Conservation (phyloP, 2,329 filamentous ascomycete genomes). For the Aphanoascus verrucosus region DNA sequence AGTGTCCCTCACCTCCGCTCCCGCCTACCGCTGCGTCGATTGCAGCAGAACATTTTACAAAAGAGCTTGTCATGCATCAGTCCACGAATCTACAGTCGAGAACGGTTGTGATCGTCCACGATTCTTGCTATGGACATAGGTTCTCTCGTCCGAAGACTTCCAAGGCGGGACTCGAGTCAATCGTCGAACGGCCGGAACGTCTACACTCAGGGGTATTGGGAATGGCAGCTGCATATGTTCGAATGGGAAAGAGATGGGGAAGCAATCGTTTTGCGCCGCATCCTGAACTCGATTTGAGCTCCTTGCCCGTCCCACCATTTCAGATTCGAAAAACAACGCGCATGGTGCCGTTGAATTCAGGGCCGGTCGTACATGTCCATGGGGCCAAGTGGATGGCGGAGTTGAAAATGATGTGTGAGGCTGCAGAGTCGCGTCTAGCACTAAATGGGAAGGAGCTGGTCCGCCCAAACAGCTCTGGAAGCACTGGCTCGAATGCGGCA, state of each 20-base stretch:
- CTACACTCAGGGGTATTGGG: slow-evolving; percentile 76
- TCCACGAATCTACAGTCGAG: slow-evolving; percentile 38
- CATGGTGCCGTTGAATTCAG: slow-evolving; percentile 58
- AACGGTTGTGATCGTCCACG: slow-evolving; percentile 77
- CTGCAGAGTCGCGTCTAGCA: slow-evolving; percentile 67
- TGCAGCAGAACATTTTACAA: slow-evolving; percentile 57
- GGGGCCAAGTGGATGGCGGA: slow-evolving; percentile 90
- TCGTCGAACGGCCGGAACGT: slow-evolving; percentile 88
- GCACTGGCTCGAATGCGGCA: slow-evolving; percentile 33
- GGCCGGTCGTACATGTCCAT: slow-evolving; percentile 80
- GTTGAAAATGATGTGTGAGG: slow-evolving; percentile 70
- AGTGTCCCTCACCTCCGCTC: slow-evolving; percentile 18
- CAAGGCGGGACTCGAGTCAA: slow-evolving; percentile 59
- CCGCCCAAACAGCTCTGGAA: slow-evolving; percentile 42
- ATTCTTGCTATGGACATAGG: slow-evolving; percentile 89
- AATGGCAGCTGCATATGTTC: slow-evolving; percentile 76
- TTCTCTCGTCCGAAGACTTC: slow-evolving; percentile 74
- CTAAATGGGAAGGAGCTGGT: slow-evolving; percentile 66
- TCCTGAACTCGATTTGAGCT: slow-evolving; percentile 47
- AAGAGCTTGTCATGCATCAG: slow-evolving; percentile 57
- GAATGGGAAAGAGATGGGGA: slow-evolving; percentile 69
- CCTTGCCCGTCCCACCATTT: slow-evolving; percentile 59
- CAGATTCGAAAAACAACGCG: slow-evolving; percentile 72
- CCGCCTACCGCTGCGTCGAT: slow-evolving; percentile 44
- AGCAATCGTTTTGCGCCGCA: slow-evolving; percentile 59